phyloP scores from a whole-genome alignment of 2,329 filamentous ascomycete species.

The Biscogniauxia marginata region DNA sequence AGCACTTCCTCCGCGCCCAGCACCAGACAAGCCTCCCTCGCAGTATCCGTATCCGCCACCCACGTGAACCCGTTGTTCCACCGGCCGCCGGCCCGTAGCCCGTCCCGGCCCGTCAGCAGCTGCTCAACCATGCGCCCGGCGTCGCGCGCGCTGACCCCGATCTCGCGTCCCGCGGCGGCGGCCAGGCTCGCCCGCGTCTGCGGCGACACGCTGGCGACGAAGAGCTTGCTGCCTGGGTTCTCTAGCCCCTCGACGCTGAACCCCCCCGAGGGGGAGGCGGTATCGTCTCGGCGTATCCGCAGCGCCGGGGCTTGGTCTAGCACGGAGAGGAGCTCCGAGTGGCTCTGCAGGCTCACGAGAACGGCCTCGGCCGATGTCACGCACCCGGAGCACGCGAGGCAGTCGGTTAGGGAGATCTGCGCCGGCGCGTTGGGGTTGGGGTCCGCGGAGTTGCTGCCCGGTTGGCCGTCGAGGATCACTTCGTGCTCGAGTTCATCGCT shows the following conservation, averaged over 20 bases:
- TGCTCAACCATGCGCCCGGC: constrained; percentile 82
- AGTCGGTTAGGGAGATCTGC: constrained; percentile 94
- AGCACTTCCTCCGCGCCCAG: constrained; percentile 72
- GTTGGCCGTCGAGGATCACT: constrained; percentile 8
- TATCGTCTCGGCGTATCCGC: constrained; percentile 31
- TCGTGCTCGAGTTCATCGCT: constrained; percentile 8
- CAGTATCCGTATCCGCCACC: constrained; percentile 85
- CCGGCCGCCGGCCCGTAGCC: constrained; percentile 67
- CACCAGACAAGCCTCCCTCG: constrained; percentile 80
- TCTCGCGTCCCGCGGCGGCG: constrained; percentile 71
- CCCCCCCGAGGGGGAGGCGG: constrained; percentile 33
- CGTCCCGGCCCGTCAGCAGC: constrained; percentile 68
- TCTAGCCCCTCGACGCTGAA: constrained; percentile 52
- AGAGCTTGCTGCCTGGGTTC: constrained; percentile 67
- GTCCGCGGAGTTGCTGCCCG: constrained; percentile 45
- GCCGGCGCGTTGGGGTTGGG: constrained; percentile 69
- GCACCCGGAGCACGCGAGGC: constrained; percentile 94
- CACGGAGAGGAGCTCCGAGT: constrained; percentile 82
- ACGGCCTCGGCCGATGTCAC: constrained; percentile 97
- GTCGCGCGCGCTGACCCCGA: constrained; percentile 68
- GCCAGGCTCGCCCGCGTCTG: constrained; percentile 88
- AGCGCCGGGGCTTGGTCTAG: constrained; percentile 66
- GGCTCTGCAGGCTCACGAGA: constrained; percentile 91
- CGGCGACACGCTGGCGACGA: constrained; percentile 89
- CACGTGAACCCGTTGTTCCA: constrained; percentile 79